Evolutionary conservation across 352 stramenopile genomes (phyloP), one percentile per base, ranked within the genome.

Genomic region (Phytopythium helicoides): DNA sequence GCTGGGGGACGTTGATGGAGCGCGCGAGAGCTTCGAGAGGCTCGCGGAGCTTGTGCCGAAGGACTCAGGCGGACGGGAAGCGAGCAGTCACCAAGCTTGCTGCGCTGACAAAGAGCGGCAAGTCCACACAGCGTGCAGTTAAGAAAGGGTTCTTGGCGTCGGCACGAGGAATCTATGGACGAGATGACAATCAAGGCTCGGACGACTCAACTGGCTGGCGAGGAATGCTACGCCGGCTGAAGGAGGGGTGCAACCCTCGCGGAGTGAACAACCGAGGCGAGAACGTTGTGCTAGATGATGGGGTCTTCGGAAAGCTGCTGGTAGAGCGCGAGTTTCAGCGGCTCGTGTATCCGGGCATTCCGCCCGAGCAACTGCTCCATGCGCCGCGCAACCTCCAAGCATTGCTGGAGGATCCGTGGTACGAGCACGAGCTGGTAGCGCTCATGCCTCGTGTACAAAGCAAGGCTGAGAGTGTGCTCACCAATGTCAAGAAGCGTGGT

Each of bases 391-490:
- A 81, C 42, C 57, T 96, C 1, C 81, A 92, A 34, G 59, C 64
- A 26, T 62, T 96, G 28, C 52, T 95, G 16, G 72, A 81, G 37
- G 86, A 95, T 40, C 73, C 85, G 7, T 86, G 70, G 73, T 96
- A 95, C 54, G 81, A 92, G 51, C 47, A 84, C 3, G 85, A 93
- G 46, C 34, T 96, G 46, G 33, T 93, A 19, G 56, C 62, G 14
- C 60, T 95, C 31, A 95, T 96, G 80, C 87, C 87, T 18, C 89
- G 81, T 40, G 81, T 96, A 0, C 52, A 94, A 52, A 60, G 55
- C 6, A 95, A 95, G 53, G 87, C 83, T 0, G 60, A 79, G 1
- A 88, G 71, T 47, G 85, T 96, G 8, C 47, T 95, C 16, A 58
- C 39, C 7, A 95, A 94, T 47, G 87, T 96, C 42, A 95, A 96